phyloP scores from a whole-genome alignment of 169 alveolate species.

The Cytauxzoon felis region DNA sequence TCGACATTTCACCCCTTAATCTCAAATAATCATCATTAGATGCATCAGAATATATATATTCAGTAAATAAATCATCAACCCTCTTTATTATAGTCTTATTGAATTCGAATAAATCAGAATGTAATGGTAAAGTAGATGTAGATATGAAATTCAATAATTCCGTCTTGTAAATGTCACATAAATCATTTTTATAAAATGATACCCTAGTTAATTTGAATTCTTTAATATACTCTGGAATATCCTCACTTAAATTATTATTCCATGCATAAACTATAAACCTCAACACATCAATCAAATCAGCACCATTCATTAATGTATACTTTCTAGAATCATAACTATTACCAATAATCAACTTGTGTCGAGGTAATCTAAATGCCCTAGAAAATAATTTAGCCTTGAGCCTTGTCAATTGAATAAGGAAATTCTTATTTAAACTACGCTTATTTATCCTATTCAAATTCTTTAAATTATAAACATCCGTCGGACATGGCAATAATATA shows the following conservation, averaged over 20 bases:
- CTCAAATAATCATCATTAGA: neutral
- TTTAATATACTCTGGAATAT: constrained; percentile 1
- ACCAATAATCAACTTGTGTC: constrained; percentile 5
- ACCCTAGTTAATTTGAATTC: constrained; percentile 13
- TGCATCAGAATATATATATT: neutral
- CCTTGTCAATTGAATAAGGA: neutral
- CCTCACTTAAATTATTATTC: constrained; percentile 7
- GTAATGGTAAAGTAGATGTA: constrained; percentile 23
- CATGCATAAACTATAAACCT: constrained; percentile 12
- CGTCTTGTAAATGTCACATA: constrained; percentile 23
- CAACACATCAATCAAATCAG: constrained; percentile 42
- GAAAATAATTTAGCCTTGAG: constrained; percentile 6
- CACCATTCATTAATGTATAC: constrained; percentile 35
- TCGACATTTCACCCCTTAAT: neutral
- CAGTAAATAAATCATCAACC: neutral
- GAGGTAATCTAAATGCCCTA: constrained; percentile 14
- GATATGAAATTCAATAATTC: constrained; percentile 12
- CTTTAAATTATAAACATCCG: neutral
- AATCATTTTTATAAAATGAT: constrained; percentile 27
- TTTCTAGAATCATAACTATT: neutral
- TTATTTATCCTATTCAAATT: neutral
- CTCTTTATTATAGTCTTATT: neutral
- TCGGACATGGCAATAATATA: constrained; percentile 23
- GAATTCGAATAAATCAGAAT: constrained; percentile 1
- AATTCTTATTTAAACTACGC: neutral